Conservation (phyloP, 2,329 filamentous ascomycete species). For the Penicillium brasilianum region DNA sequence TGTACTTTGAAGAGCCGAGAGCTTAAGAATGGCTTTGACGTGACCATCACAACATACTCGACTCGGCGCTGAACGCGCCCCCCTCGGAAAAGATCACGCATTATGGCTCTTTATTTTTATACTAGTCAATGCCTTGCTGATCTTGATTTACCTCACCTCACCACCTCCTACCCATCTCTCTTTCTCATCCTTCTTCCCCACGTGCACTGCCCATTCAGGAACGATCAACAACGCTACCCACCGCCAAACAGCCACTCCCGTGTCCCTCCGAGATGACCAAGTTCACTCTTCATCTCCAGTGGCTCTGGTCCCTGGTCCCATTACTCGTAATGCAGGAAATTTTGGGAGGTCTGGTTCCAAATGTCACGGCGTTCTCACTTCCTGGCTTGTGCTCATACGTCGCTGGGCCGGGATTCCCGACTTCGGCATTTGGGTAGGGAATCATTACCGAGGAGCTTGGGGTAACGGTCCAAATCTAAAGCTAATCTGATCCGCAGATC, state of each 20-base stretch:
- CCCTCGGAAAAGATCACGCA: background rate
- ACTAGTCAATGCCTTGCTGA: background rate
- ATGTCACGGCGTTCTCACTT: conserved; percentile 18
- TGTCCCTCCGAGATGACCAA: background rate
- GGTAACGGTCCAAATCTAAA: background rate
- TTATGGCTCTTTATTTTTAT: background rate
- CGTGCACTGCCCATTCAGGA: background rate
- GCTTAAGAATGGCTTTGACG: background rate
- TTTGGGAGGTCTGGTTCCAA: conserved; percentile 15
- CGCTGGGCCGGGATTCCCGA: conserved; percentile 56
- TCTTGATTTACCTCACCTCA: background rate
- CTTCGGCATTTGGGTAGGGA: conserved; percentile 53
- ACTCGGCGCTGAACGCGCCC: background rate
- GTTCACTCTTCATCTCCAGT: background rate
- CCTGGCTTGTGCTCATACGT: conserved; percentile 32
- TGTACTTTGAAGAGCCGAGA: background rate
- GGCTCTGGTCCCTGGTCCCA: background rate
- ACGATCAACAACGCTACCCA: background rate
- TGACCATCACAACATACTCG: background rate
- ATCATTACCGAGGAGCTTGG: background rate
- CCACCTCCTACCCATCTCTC: background rate
- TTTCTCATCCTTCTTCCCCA: background rate
- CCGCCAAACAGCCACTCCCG: background rate
- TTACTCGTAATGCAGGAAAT: conserved; percentile 18
- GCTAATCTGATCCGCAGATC: conserved; percentile 29